Percentiles rank a stretch among this genome's conserved stretches.
Conservation (phyloP, 352 stramenopile species). For the Lagenidium sp. region DNA sequence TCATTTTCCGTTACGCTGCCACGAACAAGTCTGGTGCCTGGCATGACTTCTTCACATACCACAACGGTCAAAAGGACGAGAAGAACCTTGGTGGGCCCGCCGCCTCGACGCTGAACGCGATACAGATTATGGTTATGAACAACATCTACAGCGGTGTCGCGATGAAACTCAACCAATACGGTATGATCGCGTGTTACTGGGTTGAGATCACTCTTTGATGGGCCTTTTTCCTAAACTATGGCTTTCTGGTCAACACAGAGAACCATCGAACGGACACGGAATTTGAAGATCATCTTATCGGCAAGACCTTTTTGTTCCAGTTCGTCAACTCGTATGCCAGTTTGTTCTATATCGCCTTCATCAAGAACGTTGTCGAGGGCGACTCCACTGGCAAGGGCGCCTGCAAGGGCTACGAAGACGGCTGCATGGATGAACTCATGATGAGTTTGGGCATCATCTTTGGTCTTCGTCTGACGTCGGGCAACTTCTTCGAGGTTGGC, state of each 20-base stretch:
- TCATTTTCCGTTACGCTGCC: constrained; percentile 57
- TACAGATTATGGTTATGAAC: constrained; percentile 82
- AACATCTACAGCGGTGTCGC: constrained; percentile 57
- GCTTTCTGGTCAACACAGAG: constrained; percentile 34
- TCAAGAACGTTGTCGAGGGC: constrained; percentile 52
- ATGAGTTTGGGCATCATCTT: constrained; percentile 73
- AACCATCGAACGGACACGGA: constrained; percentile 97
- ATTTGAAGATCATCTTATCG: constrained; percentile 90
- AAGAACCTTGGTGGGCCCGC: constrained; percentile 32
- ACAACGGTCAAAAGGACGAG: no score
- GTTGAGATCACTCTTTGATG: not conserved
- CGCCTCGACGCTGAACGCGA: constrained; percentile 68
- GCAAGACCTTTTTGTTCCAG: constrained; percentile 77
- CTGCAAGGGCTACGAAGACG: constrained; percentile 27
- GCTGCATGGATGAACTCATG: constrained; percentile 78
- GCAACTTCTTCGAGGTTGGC: constrained; percentile 72
- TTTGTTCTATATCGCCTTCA: constrained; percentile 83
- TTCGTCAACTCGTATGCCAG: constrained; percentile 80
- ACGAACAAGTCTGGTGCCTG: constrained; percentile 28
- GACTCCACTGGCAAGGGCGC: constrained; percentile 15
- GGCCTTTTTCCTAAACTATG: not conserved
- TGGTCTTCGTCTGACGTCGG: constrained; percentile 48
- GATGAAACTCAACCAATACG: constrained; percentile 52
- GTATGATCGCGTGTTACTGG: no score
- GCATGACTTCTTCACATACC: constrained; percentile 51